phyloP scores from a whole-genome alignment of 441 rosid genomes.

The Erodium trifolium region DNA sequence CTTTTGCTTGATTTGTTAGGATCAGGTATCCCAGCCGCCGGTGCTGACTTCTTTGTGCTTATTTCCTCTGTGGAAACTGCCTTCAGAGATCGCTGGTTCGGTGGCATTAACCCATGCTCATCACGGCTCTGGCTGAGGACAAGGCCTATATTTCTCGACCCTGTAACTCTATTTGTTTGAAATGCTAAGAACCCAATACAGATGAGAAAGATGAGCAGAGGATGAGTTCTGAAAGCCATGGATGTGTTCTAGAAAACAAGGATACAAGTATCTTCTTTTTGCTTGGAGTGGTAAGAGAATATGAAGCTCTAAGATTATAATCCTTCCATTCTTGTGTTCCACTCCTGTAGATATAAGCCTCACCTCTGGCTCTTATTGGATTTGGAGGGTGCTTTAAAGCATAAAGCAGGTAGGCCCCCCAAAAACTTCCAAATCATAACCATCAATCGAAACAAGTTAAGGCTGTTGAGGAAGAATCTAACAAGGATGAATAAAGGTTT shows the following conservation, averaged over 20 bases:
- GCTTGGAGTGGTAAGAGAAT: conserved; percentile 32
- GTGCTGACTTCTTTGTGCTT: conserved; percentile 28
- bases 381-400: conserved; percentile 55
- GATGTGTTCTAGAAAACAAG: conserved; percentile 34
- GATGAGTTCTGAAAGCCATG: conserved; percentile 40
- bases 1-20: conserved; percentile 68
- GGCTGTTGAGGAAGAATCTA: conserved; percentile 77
- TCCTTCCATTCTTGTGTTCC: conserved; percentile 35
- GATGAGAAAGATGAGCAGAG: conserved; percentile 45
- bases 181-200: conserved; percentile 44
- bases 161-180: conserved; percentile 33
- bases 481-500: conserved; percentile 47
- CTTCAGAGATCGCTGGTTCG: conserved; percentile 33
- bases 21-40: conserved; percentile 30
- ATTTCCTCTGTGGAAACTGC: conserved; percentile 31
- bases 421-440: conserved; percentile 36
- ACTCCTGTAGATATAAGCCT: conserved; percentile 52
- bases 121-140: conserved; percentile 20
- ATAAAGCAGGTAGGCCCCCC: conserved; percentile 60
- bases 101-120: conserved; percentile 24
- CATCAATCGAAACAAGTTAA: conserved; percentile 48
- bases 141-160: conserved; percentile 30
- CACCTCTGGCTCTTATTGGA: conserved; percentile 49
- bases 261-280: conserved; percentile 33
- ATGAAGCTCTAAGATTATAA: conserved; percentile 31